A percentile compares a stretch with the other conserved stretches of the same genome.
These are phyloP conservation scores for Nemania abortiva DNA, from an alignment of 2,329 filamentous ascomycete species.

Conservation along the genomic window DNA sequence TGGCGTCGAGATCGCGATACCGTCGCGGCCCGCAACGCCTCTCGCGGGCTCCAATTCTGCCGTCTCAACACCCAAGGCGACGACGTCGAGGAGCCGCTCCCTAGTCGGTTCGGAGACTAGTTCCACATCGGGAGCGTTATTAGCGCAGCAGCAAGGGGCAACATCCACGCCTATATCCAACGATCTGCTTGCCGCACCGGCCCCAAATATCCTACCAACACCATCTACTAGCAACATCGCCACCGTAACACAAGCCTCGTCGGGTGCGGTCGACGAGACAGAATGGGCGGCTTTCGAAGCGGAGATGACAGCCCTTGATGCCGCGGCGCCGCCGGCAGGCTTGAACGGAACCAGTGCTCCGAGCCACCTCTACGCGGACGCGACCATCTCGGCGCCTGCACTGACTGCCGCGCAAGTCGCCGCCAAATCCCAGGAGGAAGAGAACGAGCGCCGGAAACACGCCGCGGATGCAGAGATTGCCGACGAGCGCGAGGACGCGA, in stretches of 20 bases:
- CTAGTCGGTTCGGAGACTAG: conserved; percentile 49
- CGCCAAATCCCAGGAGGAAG: conserved; percentile 63
- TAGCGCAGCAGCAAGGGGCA: conserved; percentile 23
- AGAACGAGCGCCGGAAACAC: conserved; percentile 63
- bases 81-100: conserved; percentile 54
- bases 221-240: conserved; percentile 15
- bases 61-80: conserved; percentile 57
- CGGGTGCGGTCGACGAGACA: conserved; percentile 71
- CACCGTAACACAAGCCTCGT: conserved; percentile 17
- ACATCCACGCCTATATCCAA: conserved; percentile 44
- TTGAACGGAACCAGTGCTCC: conserved; percentile 33
- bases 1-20: conserved; percentile 72
- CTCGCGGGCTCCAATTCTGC: conserved; percentile 58
- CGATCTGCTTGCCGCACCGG: conserved; percentile 38
- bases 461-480: conserved; percentile 68
- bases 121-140: conserved; percentile 26
- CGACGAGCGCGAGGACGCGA: conserved; percentile 81
- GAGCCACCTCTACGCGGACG: conserved; percentile 55
- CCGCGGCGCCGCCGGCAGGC: conserved; percentile 38
- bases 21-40: conserved; percentile 73
- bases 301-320: conserved; percentile 70
- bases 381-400: conserved; percentile 76
- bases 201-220: conserved; percentile 5
- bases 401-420: conserved; percentile 73
- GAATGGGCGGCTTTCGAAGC: conserved; percentile 91